Conservation (phyloP, 805 yeast genomes). For the Candida argentea region DNA sequence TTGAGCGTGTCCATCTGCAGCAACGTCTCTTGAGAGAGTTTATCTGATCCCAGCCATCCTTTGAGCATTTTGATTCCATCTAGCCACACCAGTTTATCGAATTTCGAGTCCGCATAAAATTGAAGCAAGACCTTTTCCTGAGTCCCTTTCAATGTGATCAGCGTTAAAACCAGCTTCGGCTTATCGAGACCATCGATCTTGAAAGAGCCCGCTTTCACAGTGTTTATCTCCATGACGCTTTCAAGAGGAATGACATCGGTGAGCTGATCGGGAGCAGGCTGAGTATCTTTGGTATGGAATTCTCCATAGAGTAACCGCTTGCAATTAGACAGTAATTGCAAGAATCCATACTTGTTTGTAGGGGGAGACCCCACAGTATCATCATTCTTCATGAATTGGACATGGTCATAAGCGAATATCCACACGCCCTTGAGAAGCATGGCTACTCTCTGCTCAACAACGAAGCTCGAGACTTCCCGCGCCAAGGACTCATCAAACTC, state of each 20-base stretch:
- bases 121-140: constrained; percentile 35
- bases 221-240: constrained; percentile 40
- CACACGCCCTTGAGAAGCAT: constrained; percentile 70
- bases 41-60: constrained; percentile 20
- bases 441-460: constrained; percentile 63
- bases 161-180: constrained; percentile 36
- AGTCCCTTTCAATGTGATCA: constrained; percentile 38
- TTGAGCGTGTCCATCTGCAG: constrained; percentile 23
- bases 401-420: constrained; percentile 57
- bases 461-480: constrained; percentile 57
- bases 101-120: constrained; percentile 65
- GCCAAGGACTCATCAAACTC: constrained; percentile 42
- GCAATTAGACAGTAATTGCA: constrained; percentile 59
- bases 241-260: constrained; percentile 42
- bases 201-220: constrained; percentile 37
- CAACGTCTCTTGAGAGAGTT: constrained; percentile 27
- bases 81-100: constrained; percentile 61
- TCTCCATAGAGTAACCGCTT: constrained; percentile 51
- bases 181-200: constrained; percentile 32
- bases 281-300: constrained; percentile 35
- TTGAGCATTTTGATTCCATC: constrained; percentile 58
- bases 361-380: no score
- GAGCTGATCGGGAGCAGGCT: constrained; percentile 51
- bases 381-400: no score
- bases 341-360: constrained; percentile 41